phyloP scores from a whole-genome alignment of 805 yeast species.

The Ogataea corticis region DNA sequence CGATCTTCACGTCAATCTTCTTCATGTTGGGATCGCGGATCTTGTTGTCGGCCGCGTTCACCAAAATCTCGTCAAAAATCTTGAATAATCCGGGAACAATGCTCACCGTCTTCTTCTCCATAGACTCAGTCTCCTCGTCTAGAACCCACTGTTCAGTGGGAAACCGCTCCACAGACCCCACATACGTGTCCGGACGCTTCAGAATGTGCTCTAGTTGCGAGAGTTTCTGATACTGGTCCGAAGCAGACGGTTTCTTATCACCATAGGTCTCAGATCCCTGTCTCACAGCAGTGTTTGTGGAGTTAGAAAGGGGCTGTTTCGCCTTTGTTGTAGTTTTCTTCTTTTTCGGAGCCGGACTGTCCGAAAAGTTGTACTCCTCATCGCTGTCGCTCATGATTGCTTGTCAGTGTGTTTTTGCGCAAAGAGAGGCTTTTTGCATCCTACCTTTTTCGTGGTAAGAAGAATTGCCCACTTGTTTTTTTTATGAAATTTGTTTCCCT shows the following conservation, averaged over 20 bases:
- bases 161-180: conserved; percentile 88
- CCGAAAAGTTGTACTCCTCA: conserved; percentile 12
- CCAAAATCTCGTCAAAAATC: conserved; percentile 94
- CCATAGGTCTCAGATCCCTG: conserved; percentile 4
- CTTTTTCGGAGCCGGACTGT: conserved; percentile 6
- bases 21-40: conserved; percentile 92
- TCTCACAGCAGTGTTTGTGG: conserved; percentile 22
- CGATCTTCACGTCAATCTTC: conserved; percentile 77
- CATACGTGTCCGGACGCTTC: conserved; percentile 96
- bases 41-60: conserved; percentile 98
- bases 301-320: conserved; percentile 43
- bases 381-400: conserved; percentile 16
- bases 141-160: conserved; percentile 84
- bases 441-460: not conserved
- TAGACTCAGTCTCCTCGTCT: conserved; percentile 61
- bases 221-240: conserved; percentile 86
- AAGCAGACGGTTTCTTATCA: conserved; percentile 37
- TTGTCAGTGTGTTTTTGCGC: too few relatives aligned
- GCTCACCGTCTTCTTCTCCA: conserved; percentile 61
- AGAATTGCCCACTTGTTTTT: not conserved
- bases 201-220: conserved; percentile 95
- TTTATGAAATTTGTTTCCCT: not conserved
- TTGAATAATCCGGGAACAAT: conserved; percentile 96
- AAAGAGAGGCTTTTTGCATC: too few relatives aligned
- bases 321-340: conserved; percentile 8